Base-by-base conservation (phyloP, 257 asterid species). In the Sherardia arvensis region DNA sequence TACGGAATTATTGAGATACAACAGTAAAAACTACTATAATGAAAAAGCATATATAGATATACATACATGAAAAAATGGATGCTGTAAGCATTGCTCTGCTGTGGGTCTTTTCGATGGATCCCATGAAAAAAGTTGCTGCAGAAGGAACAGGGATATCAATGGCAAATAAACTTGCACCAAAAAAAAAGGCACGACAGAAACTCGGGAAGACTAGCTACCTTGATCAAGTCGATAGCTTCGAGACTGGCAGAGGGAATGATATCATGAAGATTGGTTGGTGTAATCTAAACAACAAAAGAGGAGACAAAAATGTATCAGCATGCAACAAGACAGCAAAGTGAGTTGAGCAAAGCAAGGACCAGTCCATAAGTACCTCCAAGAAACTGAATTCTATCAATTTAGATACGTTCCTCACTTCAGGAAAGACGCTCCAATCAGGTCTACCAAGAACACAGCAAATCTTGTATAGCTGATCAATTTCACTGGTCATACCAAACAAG, bases 61-160 rank as follows among this genome's bases (percentile, higher is more conserved):
- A 62, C 36, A 70, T 71, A 91, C 97, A 51, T 86, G 85, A 74
- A 91, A 91, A 77, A 91, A 91, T 1, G 95, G 94, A 69, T 88
- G 97, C 73, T 83, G 89, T 80, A 91, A 79, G 77, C 98, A 91
- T 60, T 88, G 92, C 38, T 91, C 97, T 53, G 98, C 98, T 14
- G 97, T 81, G 56, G 95, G 97, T 76, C 98, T 85, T 82, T 83
- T 81, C 53, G 75, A 70, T 23, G 98, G 98, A 81, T 91, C 97
- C 97, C 98, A 91, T 4, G 98, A 86, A 69, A 84, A 83, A 61
- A 91, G 95, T 91, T 88, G 92, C 98, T 91, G 83, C 32, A 15
- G 56, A 71, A 55, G 21, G 26, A 60, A 72, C 36, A 60, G 62
- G 61, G 62, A 56, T 23, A n/a, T n/a, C n/a, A 61, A 38, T 38